Evolutionary conservation across 1,139 yeast species (phyloP).

Genomic region (Geotrichum klebahnii): DNA sequence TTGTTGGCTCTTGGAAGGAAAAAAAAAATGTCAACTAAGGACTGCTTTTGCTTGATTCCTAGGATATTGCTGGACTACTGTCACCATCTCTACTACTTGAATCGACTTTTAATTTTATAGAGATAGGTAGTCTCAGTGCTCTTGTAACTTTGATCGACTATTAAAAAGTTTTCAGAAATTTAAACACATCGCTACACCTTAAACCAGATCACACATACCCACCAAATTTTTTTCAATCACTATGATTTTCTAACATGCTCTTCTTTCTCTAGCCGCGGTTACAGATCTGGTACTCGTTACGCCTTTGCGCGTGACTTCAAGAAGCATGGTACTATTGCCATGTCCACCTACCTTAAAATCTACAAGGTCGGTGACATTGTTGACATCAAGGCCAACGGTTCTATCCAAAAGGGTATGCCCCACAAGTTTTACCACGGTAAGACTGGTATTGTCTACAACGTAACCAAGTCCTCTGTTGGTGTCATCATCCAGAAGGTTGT

Average conservation of each 20-base stretch:
- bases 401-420: slow-evolving; percentile 99
- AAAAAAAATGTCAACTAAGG: too few species aligned
- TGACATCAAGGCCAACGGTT: slow-evolving; percentile 98
- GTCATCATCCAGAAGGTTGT: slow-evolving; percentile 96
- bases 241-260: slow-evolving; percentile 9
- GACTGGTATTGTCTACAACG: slow-evolving; percentile 98
- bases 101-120: too few species aligned
- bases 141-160: too few species aligned
- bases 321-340: slow-evolving; percentile 92
- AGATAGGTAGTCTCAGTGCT: too few species aligned
- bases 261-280: slow-evolving; percentile 72
- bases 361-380: slow-evolving; percentile 99
- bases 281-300: slow-evolving; percentile 99
- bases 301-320: slow-evolving; percentile 99
- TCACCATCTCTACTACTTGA: too few species aligned
- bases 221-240: background rate
- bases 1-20: too few species aligned
- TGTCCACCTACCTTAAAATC: slow-evolving; percentile 94
- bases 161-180: too few species aligned
- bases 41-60: too few species aligned
- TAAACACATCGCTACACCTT: too few species aligned
- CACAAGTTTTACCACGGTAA: slow-evolving; percentile 99
- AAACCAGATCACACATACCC: background rate
- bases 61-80: too few species aligned
- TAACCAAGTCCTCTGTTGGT: slow-evolving; percentile 97